Percentiles rank a stretch among this genome's conserved stretches.
phyloP scores from a whole-genome alignment of 2,329 filamentous ascomycete species.

The Diplodia seriata region DNA sequence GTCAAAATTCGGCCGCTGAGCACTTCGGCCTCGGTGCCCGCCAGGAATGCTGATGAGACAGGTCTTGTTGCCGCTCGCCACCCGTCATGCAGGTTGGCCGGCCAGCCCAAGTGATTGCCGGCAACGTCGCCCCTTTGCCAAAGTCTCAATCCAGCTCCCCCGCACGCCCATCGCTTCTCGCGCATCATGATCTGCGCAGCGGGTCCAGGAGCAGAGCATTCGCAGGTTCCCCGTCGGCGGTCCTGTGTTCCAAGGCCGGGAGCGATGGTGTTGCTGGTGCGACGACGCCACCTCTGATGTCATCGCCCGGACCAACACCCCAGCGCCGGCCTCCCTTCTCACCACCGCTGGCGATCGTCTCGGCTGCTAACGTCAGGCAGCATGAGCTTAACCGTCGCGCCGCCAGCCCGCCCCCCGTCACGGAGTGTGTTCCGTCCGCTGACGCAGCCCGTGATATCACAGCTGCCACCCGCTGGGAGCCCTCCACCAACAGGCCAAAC shows the following conservation, averaged over 20 bases:
- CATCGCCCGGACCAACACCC: slow-evolving; percentile 7
- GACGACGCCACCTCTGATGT: slow-evolving; percentile 30
- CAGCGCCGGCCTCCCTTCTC: background rate
- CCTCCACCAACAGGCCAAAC: slow-evolving; percentile 3
- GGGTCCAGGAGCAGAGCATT: background rate
- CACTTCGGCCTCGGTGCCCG: background rate
- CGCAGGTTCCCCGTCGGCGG: background rate
- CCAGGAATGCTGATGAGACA: slow-evolving; percentile 1
- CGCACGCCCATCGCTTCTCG: background rate
- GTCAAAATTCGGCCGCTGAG: background rate
- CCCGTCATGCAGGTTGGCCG: background rate
- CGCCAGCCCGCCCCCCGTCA: background rate
- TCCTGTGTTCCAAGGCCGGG: slow-evolving; percentile 8
- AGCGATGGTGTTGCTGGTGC: slow-evolving; percentile 24
- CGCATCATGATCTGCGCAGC: slow-evolving; percentile 20
- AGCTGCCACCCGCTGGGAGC: background rate
- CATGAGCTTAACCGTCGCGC: slow-evolving; percentile 21
- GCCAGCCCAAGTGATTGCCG: background rate
- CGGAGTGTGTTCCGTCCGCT: background rate
- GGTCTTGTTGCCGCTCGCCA: background rate
- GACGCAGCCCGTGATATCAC: slow-evolving; percentile 30
- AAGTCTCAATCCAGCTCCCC: background rate
- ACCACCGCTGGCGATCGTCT: slow-evolving; percentile 16
- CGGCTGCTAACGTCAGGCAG: slow-evolving; percentile 22
- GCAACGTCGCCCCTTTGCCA: background rate